These are phyloP conservation scores for Cercophora scortea DNA, from an alignment of 495 filamentous ascomycete genomes.

Conservation along the genomic window DNA sequence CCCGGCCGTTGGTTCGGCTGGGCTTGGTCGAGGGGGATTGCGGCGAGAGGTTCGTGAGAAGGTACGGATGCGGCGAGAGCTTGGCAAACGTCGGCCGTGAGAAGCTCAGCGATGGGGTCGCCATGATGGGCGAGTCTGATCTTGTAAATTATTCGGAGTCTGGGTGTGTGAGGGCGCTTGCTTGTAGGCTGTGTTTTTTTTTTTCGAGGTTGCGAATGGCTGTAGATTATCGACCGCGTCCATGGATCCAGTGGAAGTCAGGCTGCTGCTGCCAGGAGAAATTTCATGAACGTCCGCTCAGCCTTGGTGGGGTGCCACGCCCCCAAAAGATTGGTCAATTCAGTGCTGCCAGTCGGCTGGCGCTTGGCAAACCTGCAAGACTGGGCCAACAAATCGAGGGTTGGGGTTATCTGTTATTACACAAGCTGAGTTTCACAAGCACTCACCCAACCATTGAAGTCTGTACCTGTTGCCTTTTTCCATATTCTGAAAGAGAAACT, in stretches of 20 bases:
- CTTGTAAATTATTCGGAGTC: neutral
- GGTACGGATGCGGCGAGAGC: constrained; percentile 80
- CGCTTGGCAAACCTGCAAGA: too few species aligned
- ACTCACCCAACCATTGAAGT: too few species aligned
- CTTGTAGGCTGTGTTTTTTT: neutral
- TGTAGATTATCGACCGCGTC: too few species aligned
- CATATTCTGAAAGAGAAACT: too few species aligned
- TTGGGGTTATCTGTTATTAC: too few species aligned
- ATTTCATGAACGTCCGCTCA: constrained; percentile 9
- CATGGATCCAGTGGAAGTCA: neutral
- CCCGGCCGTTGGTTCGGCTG: constrained; percentile 70
- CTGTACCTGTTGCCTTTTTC: too few species aligned
- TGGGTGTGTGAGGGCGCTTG: neutral
- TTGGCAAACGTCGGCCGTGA: constrained; percentile 80
- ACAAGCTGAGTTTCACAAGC: too few species aligned
- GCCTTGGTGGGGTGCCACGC: constrained; percentile 8
- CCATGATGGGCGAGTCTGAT: constrained; percentile 11
- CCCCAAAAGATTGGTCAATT: neutral
- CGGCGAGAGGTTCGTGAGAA: constrained; percentile 77
- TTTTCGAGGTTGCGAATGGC: neutral
- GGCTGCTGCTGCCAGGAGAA: neutral
- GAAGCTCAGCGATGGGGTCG: constrained; percentile 49
- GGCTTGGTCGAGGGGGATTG: constrained; percentile 39
- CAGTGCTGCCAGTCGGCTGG: neutral
- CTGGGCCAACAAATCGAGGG: too few species aligned